A percentile compares a stretch with the other conserved stretches of the same genome.
Evolutionary conservation across 179 eudicot species (phyloP).

Genomic region (Monotropa hypopitys): DNA sequence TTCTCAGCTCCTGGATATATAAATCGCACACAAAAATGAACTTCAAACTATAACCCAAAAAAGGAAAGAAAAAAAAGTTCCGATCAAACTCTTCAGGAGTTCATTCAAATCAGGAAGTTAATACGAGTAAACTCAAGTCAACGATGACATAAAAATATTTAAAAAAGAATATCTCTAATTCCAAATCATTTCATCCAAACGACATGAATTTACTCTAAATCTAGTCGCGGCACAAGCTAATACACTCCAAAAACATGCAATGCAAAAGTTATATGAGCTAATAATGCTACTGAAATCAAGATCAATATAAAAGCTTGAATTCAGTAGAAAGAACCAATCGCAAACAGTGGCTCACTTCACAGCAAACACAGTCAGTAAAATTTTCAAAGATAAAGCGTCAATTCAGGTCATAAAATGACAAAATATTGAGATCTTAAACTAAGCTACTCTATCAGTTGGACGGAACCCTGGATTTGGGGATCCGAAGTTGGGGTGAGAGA

Average conservation of each 20-base stretch:
- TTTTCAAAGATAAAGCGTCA: background rate
- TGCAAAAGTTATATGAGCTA: background rate
- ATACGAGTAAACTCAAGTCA: background rate
- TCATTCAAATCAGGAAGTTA: background rate
- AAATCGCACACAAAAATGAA: background rate
- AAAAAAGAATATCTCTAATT: background rate
- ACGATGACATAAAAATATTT: background rate
- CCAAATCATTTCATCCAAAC: background rate
- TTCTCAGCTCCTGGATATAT: background rate
- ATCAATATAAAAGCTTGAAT: background rate
- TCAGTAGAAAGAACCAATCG: background rate
- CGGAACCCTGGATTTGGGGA: conserved; percentile 6
- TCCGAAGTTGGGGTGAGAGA: background rate
- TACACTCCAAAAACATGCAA: background rate
- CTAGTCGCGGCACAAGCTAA: background rate
- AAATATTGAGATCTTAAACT: background rate
- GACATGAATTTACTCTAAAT: background rate
- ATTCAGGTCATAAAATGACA: background rate
- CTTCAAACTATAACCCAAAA: background rate
- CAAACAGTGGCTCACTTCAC: background rate
- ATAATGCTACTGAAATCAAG: background rate
- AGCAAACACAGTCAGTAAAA: background rate
- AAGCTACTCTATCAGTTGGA: background rate
- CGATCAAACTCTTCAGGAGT: background rate
- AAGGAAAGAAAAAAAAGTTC: background rate